phyloP scores from a whole-genome alignment of 2,329 filamentous ascomycete genomes.

The Botrytis fragariae region DNA sequence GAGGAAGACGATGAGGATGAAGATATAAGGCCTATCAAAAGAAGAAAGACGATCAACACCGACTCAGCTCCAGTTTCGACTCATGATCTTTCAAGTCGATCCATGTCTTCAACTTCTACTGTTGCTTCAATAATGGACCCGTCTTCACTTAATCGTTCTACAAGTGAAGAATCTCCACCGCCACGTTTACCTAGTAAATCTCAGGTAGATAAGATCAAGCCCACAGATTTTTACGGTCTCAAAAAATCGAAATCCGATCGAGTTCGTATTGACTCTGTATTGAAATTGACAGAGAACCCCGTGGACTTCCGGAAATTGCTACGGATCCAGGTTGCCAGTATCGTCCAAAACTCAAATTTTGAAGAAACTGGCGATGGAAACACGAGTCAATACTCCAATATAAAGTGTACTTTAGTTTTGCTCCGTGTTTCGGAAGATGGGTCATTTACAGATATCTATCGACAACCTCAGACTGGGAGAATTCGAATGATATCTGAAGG shows the following conservation, averaged over 20 bases:
- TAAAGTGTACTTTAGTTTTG: constrained; percentile 28
- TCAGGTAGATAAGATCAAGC: constrained; percentile 22
- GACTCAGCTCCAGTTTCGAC: background rate
- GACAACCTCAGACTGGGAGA: constrained; percentile 10
- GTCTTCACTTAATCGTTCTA: constrained; percentile 24
- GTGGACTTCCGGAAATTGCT: constrained; percentile 28
- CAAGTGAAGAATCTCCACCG: constrained; percentile 23
- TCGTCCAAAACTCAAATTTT: constrained; percentile 19
- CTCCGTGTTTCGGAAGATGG: constrained; percentile 27
- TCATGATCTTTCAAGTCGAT: constrained; percentile 1
- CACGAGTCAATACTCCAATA: constrained; percentile 23
- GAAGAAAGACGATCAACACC: constrained; percentile 24
- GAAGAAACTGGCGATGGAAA: constrained; percentile 6
- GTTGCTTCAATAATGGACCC: background rate
- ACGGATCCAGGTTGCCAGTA: constrained; percentile 28
- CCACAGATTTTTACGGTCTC: constrained; percentile 27
- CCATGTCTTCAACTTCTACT: background rate
- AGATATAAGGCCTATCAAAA: constrained; percentile 30
- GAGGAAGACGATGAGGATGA: constrained; percentile 33
- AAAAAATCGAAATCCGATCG: background rate
- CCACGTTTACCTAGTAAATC: constrained; percentile 17
- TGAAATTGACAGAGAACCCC: constrained; percentile 20
- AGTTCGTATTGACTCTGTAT: constrained; percentile 9
- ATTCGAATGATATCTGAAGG: background rate
- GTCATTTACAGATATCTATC: constrained; percentile 16